Base-by-base conservation (phyloP, 306 rosid genomes). In the Quercus engelmannii region DNA sequence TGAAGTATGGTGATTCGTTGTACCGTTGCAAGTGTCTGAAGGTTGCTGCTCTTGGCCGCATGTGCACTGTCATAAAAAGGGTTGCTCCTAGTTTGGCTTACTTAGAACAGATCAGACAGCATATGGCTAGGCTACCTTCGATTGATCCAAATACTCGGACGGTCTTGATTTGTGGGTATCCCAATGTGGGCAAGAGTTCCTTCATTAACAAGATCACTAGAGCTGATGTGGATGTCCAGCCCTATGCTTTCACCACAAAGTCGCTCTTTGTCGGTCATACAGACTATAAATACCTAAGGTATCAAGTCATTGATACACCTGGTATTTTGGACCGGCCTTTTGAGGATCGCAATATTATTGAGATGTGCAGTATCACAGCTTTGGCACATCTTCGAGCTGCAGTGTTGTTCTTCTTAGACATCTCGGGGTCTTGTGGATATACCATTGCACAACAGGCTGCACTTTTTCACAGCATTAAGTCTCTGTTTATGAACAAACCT, bases 331-430 rank as follows among this genome's bases (percentile, higher is more conserved):
- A 94, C 76, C 84, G 98, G 67, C 98, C 98, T 5, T 92, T 94
- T 69, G 98, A 94, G 71, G 96, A 90, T 79, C 91, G 97, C 28
- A 94, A 94, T 77, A 92, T 94, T 67, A 94, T 92, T 79, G 97
- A 94, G 91, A 94, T 94, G 98, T 89, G 97, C 83, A 89, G 98
- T 78, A 94, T 94, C 77, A 92, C 98, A 49, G 98, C 98, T 64
- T 84, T 94, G 21, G 97, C 97, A 6, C 98, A 94, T 88, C 74
- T 92, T 81, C 87, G 98, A 67, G 92, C 98, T 75, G 98, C 98
- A 1, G 91, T 92, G 43, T 73, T 94, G 93, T 94, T 92, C 83
- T 94, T 92, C 86, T 80, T 94, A 82, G 98, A 94, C 77, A 81
- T 94, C 43, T 94, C 98, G 1, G 98, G 96, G 76, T 91, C 98